Evolutionary conservation across 2,329 filamentous ascomycete genomes (phyloP), one percentile per base, ranked within the genome.

Genomic region (Claviceps lovelessii): DNA sequence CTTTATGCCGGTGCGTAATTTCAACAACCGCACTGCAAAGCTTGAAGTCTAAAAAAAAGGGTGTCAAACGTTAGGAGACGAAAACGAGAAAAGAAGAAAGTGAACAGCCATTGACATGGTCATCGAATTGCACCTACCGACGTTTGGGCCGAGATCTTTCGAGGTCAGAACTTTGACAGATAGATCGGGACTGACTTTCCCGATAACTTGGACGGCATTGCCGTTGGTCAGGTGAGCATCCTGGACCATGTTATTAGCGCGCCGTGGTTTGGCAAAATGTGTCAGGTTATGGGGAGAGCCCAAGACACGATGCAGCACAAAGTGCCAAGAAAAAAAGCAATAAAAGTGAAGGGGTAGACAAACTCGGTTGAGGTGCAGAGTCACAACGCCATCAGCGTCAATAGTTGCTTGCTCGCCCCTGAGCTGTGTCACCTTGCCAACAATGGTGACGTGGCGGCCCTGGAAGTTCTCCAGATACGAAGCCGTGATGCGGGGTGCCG

Each of bases 361-460:
- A 73, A 90, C 86, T 52, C 84, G 77, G 66, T 88, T 90, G 60
- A 97, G 68, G 19, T 85, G 73, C 2, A 89, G 76, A 0, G 83
- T 87, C 31, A 96, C 80, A 28, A 82, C 78, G 0, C 91, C 91
- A 31, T 83, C 85, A 6, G 88, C 85, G 55, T 95, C 89, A 35
- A 97, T 79, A 6, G 83, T 81, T 0, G 90, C 91, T 52, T 80
- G 79, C 53, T 93, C 87, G 61, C 90, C 90, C 52, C 84, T 84
- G 29, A 97, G 76, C 63, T 93, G 84, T 4, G 81, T 79, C 49
- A 97, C 90, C 63, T 86, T 90, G 63, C 93, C 93, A 5, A 95
- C 77, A 54, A 97, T 76, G 62, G 90, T 90, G 58, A 97, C 87
- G 58, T 86, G 87, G 60, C 81, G 79, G 61, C 77, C 76, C 60